Conservation (phyloP, 108 stramenopile species). For the Schizochytrium sp. region DNA sequence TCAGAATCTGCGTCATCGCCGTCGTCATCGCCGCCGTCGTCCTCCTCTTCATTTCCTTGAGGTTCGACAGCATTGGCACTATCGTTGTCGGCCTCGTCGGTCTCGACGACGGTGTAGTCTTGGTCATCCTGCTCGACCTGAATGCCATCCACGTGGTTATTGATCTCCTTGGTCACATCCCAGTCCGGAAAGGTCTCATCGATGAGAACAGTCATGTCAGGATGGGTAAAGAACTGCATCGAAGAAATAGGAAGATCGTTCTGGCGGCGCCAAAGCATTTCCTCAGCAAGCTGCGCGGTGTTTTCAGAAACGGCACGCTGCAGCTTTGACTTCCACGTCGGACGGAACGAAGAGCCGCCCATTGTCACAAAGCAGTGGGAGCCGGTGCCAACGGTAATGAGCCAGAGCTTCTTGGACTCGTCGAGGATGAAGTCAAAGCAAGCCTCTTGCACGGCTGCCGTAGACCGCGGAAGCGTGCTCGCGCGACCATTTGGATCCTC, state of each 20-base stretch:
- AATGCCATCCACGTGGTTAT: neutral
- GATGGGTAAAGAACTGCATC: neutral
- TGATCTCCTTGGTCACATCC: conserved; percentile 4
- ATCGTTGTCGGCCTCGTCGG: neutral
- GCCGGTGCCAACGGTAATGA: neutral
- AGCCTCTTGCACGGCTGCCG: neutral
- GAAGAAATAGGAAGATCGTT: neutral
- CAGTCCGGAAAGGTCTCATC: conserved; percentile 16
- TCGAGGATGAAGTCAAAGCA: conserved; percentile 7
- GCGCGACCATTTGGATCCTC: neutral
- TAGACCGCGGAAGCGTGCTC: neutral
- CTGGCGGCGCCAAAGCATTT: conserved; percentile 8
- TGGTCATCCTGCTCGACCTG: conserved; percentile 1
- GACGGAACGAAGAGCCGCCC: neutral
- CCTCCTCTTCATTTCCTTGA: neutral
- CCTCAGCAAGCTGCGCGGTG: neutral
- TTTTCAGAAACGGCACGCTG: neutral
- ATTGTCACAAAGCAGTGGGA: neutral
- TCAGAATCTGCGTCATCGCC: neutral
- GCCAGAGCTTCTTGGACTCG: conserved; percentile 5
- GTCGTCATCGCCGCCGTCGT: neutral
- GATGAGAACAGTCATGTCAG: neutral
- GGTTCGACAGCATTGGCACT: neutral
- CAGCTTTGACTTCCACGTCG: neutral
- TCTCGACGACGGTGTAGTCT: neutral